A percentile compares a stretch with the other conserved stretches of the same genome.
These are phyloP conservation scores for Fagopyrum homotropicum DNA, from an alignment of 148 eudicot genomes.

Conservation along the genomic window DNA sequence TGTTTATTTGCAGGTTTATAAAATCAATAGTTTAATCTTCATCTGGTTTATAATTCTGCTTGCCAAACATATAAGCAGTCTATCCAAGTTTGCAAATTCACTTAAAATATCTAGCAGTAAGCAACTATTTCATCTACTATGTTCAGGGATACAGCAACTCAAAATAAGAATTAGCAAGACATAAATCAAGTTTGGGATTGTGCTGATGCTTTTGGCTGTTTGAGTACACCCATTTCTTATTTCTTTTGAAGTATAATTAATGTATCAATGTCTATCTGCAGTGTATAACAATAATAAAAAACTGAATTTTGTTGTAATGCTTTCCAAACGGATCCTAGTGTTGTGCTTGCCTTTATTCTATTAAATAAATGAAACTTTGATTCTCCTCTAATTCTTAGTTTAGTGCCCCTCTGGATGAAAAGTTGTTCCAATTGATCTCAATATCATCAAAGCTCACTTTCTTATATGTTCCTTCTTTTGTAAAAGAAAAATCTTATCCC, in stretches of 20 bases:
- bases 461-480: neutral
- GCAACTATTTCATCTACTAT: neutral
- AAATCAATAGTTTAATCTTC: too few relatives aligned
- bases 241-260: too few relatives aligned
- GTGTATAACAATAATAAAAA: too few relatives aligned
- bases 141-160: neutral
- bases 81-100: neutral
- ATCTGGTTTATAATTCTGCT: too few relatives aligned
- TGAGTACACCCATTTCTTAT: neutral
- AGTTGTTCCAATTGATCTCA: neutral
- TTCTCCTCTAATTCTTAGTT: neutral
- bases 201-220: neutral
- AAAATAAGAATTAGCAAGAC: neutral
- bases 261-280: neutral
- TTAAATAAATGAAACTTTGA: neutral
- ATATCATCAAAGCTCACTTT: neutral
- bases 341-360: neutral
- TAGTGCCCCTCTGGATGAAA: neutral
- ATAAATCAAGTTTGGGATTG: neutral
- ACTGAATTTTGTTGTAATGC: neutral
- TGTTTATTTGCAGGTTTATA: neutral
- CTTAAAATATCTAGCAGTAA: too few relatives aligned
- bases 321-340: neutral
- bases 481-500: neutral
- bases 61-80: neutral